Evolutionary conservation across 2,329 filamentous ascomycete species (phyloP), one percentile per base, ranked within the genome.

Genomic region (Ophiostoma sp.): DNA sequence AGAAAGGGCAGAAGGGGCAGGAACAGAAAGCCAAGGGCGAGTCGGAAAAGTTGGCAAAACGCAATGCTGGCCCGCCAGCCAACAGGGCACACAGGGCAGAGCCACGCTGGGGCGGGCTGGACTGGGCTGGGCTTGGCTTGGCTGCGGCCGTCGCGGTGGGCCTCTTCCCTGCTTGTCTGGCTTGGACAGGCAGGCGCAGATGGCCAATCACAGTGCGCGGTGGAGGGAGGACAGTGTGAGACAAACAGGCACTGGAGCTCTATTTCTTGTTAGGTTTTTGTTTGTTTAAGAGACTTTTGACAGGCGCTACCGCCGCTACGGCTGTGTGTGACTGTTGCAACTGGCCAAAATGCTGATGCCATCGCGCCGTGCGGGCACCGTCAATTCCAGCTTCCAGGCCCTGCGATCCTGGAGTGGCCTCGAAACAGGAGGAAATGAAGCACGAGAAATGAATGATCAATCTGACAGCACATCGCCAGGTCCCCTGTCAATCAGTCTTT

Each of bases 1-100:
- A 19, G 42, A 48, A 48, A 19, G 42, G 42, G 50, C 50, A 55
- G 25, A 22, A 45, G 42, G 42, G 19, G 42, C 42, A 45, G 19
- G 42, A 45, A 17, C 42, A 22, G 11, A 52, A n/a, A 57, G 48
- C 48, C 17, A n/a, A n/a, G 33, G 45, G 25, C 33, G 17, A 31
- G 64, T 39, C 55, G 36, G 66, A 74, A 74, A 74, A 74, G 70
- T 74, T 74, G 73, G 73, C 72, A 73, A 28, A 22, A n/a, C 39
- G 36, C 69, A 36, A 17, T 61, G 36, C 55, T 48, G 52, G 55
- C 50, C 64, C 42, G 45, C 66, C 66, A 64, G 55, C 70, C 64
- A 36, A 39, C 45, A 52, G 42, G 61, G 70, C 45, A 45, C 31
- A 22, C 50, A 50, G 33, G 48, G 50, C 33, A 71, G 69, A 61